phyloP scores from a whole-genome alignment of 768 basidiomycete genomes.

The Gyrodon lividus region DNA sequence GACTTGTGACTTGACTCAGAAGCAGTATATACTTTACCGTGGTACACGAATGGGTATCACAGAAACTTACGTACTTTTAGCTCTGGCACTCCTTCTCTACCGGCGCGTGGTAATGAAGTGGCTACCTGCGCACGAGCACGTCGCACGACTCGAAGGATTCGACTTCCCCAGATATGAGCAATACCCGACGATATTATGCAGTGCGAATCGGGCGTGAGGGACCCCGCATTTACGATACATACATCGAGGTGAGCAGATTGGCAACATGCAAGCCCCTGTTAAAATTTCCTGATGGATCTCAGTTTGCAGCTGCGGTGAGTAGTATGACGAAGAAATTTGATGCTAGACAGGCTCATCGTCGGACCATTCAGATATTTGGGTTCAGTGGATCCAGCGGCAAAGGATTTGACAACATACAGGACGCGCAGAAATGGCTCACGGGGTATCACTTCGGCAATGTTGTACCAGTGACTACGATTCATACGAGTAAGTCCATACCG shows the following conservation, averaged over 20 bases:
- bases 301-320: conserved; percentile 29
- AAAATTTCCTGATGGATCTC: background rate
- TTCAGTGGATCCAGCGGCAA: conserved; percentile 33
- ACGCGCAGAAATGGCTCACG: conserved; percentile 26
- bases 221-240: conserved; percentile 31
- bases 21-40: too few relatives aligned
- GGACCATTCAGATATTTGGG: conserved; percentile 22
- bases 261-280: background rate
- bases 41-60: too few relatives aligned
- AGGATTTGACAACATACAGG: conserved; percentile 30
- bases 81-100: too few relatives aligned
- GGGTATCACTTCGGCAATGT: conserved; percentile 12
- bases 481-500: conserved; percentile 18
- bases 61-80: too few relatives aligned
- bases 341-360: background rate
- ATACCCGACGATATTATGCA: conserved; percentile 32
- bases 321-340: background rate
- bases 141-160: too few relatives aligned
- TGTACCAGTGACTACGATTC: conserved; percentile 3
- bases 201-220: conserved; percentile 35
- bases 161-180: conserved; percentile 8
- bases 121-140: too few relatives aligned
- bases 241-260: conserved; percentile 23
- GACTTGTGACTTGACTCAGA: too few relatives aligned
- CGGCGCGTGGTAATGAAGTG: too few relatives aligned